Evolutionary conservation across 2,329 filamentous ascomycete genomes (phyloP).

Genomic region (Cladosporium sphaerospermum): DNA sequence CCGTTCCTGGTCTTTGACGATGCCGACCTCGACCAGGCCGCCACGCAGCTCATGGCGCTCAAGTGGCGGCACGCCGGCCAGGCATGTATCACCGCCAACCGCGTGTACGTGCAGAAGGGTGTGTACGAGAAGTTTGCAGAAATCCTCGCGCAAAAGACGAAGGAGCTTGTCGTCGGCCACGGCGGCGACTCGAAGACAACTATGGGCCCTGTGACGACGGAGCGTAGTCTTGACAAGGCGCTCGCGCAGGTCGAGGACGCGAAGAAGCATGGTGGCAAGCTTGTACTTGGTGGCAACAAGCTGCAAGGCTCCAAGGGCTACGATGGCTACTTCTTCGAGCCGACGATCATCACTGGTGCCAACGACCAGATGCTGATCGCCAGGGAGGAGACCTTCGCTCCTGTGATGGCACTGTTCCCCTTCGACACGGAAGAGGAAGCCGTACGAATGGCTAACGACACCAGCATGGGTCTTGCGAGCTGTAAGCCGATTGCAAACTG

Average conservation of each 20-base stretch:
- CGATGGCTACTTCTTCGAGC: slow-evolving; percentile 17
- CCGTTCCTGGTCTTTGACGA: slow-evolving; percentile 61
- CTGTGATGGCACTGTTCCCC: slow-evolving; percentile 9
- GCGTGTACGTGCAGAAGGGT: slow-evolving; percentile 57
- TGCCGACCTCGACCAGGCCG: slow-evolving; percentile 54
- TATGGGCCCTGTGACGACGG: slow-evolving; percentile 55
- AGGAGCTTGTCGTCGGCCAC: slow-evolving; percentile 55
- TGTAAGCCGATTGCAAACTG: slow-evolving; percentile 26
- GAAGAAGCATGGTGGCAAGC: slow-evolving; percentile 11
- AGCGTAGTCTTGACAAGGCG: slow-evolving; percentile 51
- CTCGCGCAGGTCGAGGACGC: slow-evolving; percentile 50
- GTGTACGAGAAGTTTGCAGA: slow-evolving; percentile 57
- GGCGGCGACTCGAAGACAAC: slow-evolving; percentile 52
- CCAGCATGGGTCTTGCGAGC: slow-evolving; percentile 58
- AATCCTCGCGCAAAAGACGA: slow-evolving; percentile 47
- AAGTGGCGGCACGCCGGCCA: slow-evolving; percentile 58
- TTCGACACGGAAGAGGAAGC: slow-evolving; percentile 14
- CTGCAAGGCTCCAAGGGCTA: slow-evolving; percentile 10
- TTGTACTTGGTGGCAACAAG: slow-evolving; percentile 12
- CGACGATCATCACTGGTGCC: slow-evolving; percentile 11
- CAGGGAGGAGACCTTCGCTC: slow-evolving; percentile 14
- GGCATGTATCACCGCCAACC: slow-evolving; percentile 59
- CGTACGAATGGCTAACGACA: slow-evolving; percentile 32
- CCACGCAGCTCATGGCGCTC: slow-evolving; percentile 42
- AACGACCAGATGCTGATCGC: slow-evolving; percentile 11